Conservation (phyloP, 2,329 filamentous ascomycete species). For the Thelonectria olida region DNA sequence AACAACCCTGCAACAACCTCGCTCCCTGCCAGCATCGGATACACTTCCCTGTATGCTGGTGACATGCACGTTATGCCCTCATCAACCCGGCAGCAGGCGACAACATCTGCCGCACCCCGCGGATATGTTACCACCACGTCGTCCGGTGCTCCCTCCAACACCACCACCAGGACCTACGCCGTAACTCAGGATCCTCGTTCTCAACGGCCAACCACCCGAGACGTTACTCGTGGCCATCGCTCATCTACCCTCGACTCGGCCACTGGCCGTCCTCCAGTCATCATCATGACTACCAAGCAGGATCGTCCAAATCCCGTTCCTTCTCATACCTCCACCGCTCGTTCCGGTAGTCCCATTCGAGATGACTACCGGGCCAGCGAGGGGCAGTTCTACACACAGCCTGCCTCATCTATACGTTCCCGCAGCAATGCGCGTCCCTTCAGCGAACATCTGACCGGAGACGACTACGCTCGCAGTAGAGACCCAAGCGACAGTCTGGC, state of each 20-base stretch:
- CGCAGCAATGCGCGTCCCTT: conserved; percentile 59
- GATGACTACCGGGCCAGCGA: conserved; percentile 64
- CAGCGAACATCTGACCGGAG: conserved; percentile 59
- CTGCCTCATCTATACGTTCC: conserved; percentile 65
- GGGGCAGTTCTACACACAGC: conserved; percentile 62
- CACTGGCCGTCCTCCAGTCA: conserved; percentile 59
- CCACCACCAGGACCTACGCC: conserved; percentile 65
- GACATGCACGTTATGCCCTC: conserved; percentile 64
- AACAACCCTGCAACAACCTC: conserved; percentile 63
- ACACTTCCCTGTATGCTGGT: conserved; percentile 59
- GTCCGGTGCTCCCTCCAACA: conserved; percentile 46
- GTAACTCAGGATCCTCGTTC: conserved; percentile 61
- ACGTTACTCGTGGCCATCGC: conserved; percentile 55
- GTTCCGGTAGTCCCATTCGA: conserved; percentile 57
- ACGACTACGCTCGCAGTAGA: conserved; percentile 60
- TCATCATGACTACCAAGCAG: conserved; percentile 64
- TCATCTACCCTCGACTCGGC: conserved; percentile 62
- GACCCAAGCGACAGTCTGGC: conserved; percentile 58
- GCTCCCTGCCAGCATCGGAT: conserved; percentile 60
- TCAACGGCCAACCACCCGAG: conserved; percentile 58
- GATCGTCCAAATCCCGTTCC: conserved; percentile 51
- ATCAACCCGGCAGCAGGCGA: conserved; percentile 41
- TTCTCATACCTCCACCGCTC: conserved; percentile 49
- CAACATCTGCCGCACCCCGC: conserved; percentile 42
- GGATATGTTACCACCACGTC: conserved; percentile 45